A percentile compares a stretch with the other conserved stretches of the same genome.
Conservation (phyloP, 441 rosid species). For the Bocquillonia castaneifolia region DNA sequence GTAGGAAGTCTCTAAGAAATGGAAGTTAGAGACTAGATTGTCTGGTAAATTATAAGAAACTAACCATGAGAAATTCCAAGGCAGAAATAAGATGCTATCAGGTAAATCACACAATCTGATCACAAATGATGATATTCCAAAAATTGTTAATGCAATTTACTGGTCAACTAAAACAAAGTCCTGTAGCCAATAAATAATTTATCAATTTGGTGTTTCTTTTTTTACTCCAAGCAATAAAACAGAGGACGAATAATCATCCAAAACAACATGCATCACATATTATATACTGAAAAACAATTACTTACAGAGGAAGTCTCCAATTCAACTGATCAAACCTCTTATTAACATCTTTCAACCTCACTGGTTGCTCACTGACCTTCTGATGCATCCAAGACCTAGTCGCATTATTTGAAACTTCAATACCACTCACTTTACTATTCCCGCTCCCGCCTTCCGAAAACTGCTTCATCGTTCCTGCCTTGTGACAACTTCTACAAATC, state of each 20-base stretch:
- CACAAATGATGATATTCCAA: background rate
- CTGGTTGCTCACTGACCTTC: conserved; percentile 42
- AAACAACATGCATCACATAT: background rate
- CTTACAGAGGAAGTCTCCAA: conserved; percentile 74
- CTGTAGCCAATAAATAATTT: too few relatives aligned
- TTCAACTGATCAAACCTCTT: conserved; percentile 47
- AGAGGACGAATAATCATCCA: background rate
- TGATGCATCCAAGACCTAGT: conserved; percentile 63
- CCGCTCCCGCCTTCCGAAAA: conserved; percentile 37
- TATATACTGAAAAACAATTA: background rate
- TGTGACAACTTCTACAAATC: conserved; percentile 46
- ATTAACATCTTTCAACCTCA: conserved; percentile 53
- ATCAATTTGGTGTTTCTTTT: background rate
- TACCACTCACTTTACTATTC: conserved; percentile 33
- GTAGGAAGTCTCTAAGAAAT: background rate
- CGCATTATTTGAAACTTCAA: conserved; percentile 34
- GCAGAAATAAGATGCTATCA: background rate
- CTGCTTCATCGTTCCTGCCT: conserved; percentile 52
- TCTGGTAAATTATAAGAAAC: background rate
- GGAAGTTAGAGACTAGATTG: background rate
- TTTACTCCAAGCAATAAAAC: background rate
- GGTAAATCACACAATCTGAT: background rate
- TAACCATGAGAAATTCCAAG: background rate
- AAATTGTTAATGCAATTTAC: background rate
- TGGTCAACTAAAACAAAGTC: background rate